Base-by-base conservation (phyloP, 2,329 filamentous ascomycete species). In the Hypoxylon rubiginosum region DNA sequence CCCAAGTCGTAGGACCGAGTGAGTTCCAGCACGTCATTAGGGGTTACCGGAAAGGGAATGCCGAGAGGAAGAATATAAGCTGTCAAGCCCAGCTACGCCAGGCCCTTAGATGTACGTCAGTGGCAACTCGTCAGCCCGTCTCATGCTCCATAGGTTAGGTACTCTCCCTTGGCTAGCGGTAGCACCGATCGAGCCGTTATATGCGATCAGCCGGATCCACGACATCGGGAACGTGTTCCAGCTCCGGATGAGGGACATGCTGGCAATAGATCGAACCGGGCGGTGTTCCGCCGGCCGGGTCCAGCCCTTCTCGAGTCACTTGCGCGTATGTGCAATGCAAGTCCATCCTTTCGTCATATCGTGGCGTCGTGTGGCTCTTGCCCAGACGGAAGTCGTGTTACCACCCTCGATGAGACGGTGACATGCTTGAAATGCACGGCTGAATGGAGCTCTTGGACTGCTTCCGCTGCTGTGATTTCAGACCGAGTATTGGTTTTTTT, bases 241-340 rank as follows among this genome's bases (percentile, higher is more conserved):
- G 39, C 39, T 4, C 39, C 39, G 39, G 39, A 43, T 43, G 39
- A 43, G 39, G 39, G 39, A 43, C 39, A 43, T 19, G 3, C n/a
- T 19, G 39, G 3, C 39, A 4, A 43, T 19, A 19, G 39, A 19
- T 43, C 39, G 39, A 43, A 43, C 39, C 39, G 39, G 39, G 13
- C 39, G 17, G 39, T 43, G 15, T 43, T 8, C 39, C 39, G 39
- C 39, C 19, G 39, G 39, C 45, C 10, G 19, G 3, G 45, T 28
- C 21, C 26, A 21, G 21, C n/a, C 28, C 21, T 30, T 50, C 13
- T 1, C 17, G 17, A 15, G 26, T 49, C 45, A 36, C 53, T 15
- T 43, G 21, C 30, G 30, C 41, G 49, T 57, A 43, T 49, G 54
- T 24, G 43, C 15, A 49, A 41, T 56, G 28, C 17, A 28, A 36